Percentiles rank a stretch among this genome's conserved stretches.
Conservation (phyloP, 306 rosid genomes). For the Leucaena leucocephala region DNA sequence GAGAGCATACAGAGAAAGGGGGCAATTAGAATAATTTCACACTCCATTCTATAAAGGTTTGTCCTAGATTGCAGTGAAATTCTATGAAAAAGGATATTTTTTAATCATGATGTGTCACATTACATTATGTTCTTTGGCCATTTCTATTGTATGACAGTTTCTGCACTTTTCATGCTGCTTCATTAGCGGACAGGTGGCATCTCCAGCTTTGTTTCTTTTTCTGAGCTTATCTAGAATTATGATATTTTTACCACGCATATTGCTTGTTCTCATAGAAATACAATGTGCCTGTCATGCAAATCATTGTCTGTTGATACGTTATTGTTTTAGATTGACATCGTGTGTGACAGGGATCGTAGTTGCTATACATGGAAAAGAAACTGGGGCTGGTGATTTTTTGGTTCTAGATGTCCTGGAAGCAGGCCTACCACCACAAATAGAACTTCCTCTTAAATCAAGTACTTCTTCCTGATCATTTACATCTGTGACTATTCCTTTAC, state of each 20-base stretch:
- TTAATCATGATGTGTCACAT: background rate
- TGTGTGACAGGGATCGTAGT: slow-evolving; percentile 66
- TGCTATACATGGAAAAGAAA: slow-evolving; percentile 82
- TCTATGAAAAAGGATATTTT: background rate
- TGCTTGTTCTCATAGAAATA: slow-evolving; percentile 23
- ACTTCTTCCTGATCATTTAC: slow-evolving; percentile 36
- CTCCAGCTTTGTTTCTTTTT: slow-evolving; percentile 31
- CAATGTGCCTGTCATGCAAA: slow-evolving; percentile 15
- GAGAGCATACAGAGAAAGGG: background rate
- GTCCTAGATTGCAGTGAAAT: background rate
- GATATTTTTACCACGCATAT: slow-evolving; percentile 4
- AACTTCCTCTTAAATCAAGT: slow-evolving; percentile 71
- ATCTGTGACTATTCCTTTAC: slow-evolving; percentile 29
- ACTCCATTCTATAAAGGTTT: background rate
- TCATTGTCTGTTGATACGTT: slow-evolving; percentile 18
- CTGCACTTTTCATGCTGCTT: background rate
- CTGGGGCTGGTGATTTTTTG: slow-evolving; percentile 71
- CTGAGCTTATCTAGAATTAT: slow-evolving; percentile 24
- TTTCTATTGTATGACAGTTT: background rate
- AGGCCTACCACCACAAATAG: slow-evolving; percentile 90
- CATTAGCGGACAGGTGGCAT: background rate
- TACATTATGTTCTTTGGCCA: background rate
- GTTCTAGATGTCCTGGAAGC: slow-evolving; percentile 84
- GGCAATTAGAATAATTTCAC: background rate
- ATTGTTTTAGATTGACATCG: slow-evolving; percentile 37